Evolutionary conservation across 2,329 filamentous ascomycete species (phyloP), one percentile per base, ranked within the genome.

Genomic region (Colletotrichum paranaense): DNA sequence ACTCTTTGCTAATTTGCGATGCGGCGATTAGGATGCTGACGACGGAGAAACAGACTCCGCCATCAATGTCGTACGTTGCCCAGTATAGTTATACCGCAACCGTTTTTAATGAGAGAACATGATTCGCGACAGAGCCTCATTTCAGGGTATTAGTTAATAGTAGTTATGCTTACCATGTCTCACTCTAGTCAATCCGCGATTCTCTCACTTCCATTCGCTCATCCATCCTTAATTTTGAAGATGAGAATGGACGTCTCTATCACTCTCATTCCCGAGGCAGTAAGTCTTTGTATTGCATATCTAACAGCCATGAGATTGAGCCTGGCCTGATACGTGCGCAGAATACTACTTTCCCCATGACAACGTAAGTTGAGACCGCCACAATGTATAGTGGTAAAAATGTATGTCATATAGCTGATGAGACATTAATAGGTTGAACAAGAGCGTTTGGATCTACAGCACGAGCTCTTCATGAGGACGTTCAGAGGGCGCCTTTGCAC

Each of bases 391-490:
- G 26, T 1, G 26, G 26, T 26, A 26, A 26, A 5, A 26, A 5
- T 26, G 26, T 26, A 26, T 26, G 26, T 26, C 26, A 26, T 26
- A 26, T 26, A 26, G 26, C 26, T 26, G 26, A 26, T 26, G 26
- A 26, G 26, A 26, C 26, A 26, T 26, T 5, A 26, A 9, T 32
- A 72, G 69, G 59, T 63, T 3, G 69, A 72, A 53, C 69, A 72
- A 72, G 69, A 72, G 9, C 58, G 69, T 5, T 57, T 71, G 77
- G 81, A 84, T 66, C 72, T 84, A 1, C 82, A 84, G 75, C 83
- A 84, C 65, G 79, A 83, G 42, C 74, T 84, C 0, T 82, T 81
- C 42, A 53, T 75, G 0, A 74, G 84, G 4, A 84, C 81, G 0
- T 76, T 82, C 6, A 77, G 79, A 2, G 79, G 79, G 3, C 79